These are phyloP conservation scores for Podaxis sp. DNA, from an alignment of 768 basidiomycete species.

Conservation along the genomic window DNA sequence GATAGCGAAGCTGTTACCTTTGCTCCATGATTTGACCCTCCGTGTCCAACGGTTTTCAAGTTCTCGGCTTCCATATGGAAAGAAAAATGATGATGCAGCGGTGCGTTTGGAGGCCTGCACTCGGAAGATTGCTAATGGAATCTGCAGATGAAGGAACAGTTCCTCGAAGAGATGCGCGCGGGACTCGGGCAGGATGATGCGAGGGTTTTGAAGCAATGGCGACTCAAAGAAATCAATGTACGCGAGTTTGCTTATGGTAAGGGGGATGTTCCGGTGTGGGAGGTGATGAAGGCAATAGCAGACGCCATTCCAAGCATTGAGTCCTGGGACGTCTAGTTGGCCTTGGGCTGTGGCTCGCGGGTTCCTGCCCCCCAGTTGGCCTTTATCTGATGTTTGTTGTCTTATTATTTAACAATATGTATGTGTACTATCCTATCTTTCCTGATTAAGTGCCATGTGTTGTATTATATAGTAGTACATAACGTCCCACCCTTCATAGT, in stretches of 20 bases:
- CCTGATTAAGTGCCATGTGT: background rate
- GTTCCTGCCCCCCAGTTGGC: background rate
- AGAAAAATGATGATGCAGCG: background rate
- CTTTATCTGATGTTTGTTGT: background rate
- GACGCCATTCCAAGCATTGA: background rate
- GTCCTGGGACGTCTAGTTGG: background rate
- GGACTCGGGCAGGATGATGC: background rate
- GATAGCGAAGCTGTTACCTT: background rate
- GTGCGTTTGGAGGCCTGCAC: background rate
- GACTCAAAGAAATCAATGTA: background rate
- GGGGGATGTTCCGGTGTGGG: conserved; percentile 5
- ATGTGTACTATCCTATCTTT: background rate
- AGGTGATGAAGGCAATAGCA: background rate
- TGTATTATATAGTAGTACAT: conserved; percentile 5
- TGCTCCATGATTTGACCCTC: conserved; percentile 1
- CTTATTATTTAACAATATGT: background rate
- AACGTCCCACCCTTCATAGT: background rate
- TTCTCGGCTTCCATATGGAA: background rate
- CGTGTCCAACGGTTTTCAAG: background rate
- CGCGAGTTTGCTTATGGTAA: conserved; percentile 11
- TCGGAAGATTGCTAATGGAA: background rate
- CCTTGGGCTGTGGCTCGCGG: background rate
- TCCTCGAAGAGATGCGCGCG: background rate
- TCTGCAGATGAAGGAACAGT: background rate
- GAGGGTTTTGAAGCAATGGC: background rate